phyloP scores from a whole-genome alignment of 2,329 filamentous ascomycete species.

The Colletotrichum orbiculare region DNA sequence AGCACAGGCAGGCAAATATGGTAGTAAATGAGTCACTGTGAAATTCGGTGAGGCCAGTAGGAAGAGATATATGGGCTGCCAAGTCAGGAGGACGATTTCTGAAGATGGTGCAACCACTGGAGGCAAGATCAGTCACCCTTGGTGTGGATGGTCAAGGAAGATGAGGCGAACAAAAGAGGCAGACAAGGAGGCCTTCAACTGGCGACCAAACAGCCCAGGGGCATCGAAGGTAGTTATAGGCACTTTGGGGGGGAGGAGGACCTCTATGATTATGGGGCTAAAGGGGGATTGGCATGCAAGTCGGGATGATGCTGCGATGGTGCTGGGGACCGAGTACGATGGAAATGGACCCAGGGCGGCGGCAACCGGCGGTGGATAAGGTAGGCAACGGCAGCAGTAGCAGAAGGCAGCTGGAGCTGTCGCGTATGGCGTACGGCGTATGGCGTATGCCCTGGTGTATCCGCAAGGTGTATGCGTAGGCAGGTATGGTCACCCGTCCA shows the following conservation, averaged over 20 bases:
- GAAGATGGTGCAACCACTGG: constrained; percentile 38
- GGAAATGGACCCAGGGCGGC: neutral
- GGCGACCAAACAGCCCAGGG: constrained; percentile 30
- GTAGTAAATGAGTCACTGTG: constrained; percentile 55
- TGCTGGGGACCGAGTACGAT: constrained; percentile 28
- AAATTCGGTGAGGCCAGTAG: constrained; percentile 54
- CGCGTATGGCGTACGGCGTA: no score
- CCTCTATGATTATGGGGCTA: constrained; percentile 30
- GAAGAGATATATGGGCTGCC: constrained; percentile 51
- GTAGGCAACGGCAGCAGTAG: constrained; percentile 10
- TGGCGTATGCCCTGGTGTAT: no score
- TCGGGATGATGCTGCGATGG: constrained; percentile 30
- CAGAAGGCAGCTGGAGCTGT: constrained; percentile 14
- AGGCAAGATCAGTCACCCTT: constrained; percentile 28
- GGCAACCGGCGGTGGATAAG: constrained; percentile 18
- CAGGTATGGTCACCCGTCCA: no score
- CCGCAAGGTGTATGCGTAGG: no score
- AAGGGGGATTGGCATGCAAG: constrained; percentile 33
- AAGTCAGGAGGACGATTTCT: constrained; percentile 34
- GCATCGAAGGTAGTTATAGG: constrained; percentile 36
- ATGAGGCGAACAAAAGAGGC: constrained; percentile 38
- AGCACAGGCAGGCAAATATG: constrained; percentile 36
- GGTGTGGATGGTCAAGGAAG: constrained; percentile 45
- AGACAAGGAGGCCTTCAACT: constrained; percentile 36
- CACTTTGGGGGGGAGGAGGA: constrained; percentile 18